phyloP scores from a whole-genome alignment of 805 yeast genomes.

The Yamadazyma sp. region DNA sequence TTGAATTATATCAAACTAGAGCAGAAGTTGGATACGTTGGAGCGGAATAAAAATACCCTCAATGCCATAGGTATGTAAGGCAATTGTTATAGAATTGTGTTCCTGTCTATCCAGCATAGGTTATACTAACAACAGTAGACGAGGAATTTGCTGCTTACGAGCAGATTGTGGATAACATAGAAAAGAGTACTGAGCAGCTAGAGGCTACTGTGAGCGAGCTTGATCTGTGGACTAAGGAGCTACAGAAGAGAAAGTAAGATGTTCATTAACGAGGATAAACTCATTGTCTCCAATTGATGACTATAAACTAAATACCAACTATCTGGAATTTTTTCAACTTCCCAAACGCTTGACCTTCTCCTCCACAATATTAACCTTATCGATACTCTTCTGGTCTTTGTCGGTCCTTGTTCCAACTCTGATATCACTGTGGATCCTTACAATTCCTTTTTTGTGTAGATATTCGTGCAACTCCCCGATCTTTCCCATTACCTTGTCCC shows the following conservation, averaged over 20 bases:
- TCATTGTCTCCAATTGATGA: no score
- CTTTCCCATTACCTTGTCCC: constrained; percentile 80
- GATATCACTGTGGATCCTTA: constrained; percentile 82
- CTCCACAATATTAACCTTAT: constrained; percentile 66
- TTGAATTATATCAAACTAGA: constrained; percentile 49
- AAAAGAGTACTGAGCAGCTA: constrained; percentile 37
- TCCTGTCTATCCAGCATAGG: not conserved
- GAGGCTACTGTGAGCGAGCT: constrained; percentile 53
- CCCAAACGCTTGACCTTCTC: constrained; percentile 35
- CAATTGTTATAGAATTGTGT: not conserved
- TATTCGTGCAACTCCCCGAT: constrained; percentile 77
- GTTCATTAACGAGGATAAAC: not conserved
- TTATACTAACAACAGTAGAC: constrained; percentile 19
- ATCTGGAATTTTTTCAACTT: no score
- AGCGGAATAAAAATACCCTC: constrained; percentile 37
- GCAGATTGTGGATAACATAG: constrained; percentile 29
- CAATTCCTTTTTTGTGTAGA: constrained; percentile 67
- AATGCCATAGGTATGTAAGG: constrained; percentile 22
- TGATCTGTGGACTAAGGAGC: constrained; percentile 54
- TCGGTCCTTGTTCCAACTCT: constrained; percentile 85
- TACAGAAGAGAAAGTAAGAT: not conserved
- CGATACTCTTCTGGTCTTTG: constrained; percentile 68
- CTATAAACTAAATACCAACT: no score
- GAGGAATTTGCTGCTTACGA: constrained; percentile 26
- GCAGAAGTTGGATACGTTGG: constrained; percentile 42